phyloP scores from a whole-genome alignment of 2,329 filamentous ascomycete genomes.

The Didymella keratinophila region DNA sequence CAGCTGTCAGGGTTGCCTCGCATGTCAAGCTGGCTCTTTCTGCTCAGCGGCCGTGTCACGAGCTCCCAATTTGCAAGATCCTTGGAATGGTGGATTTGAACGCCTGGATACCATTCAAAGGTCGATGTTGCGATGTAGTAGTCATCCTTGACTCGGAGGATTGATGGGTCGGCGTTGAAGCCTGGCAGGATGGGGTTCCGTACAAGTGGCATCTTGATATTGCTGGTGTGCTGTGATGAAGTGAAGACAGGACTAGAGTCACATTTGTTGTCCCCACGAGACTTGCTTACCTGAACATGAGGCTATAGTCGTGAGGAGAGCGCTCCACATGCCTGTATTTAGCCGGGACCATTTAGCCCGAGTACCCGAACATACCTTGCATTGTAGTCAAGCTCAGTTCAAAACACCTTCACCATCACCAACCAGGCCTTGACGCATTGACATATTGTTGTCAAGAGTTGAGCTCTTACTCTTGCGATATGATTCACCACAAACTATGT shows the following conservation, averaged over 20 bases:
- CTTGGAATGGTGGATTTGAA: conserved; percentile 66
- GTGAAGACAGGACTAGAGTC: neutral
- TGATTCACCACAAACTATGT: no score
- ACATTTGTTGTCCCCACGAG: conserved; percentile 1
- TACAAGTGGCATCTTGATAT: conserved; percentile 40
- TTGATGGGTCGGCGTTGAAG: conserved; percentile 69
- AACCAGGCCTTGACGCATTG: no score
- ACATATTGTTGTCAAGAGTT: neutral
- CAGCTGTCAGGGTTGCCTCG: conserved; percentile 61
- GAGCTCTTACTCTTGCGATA: neutral
- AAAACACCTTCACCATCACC: neutral
- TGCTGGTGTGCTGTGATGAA: neutral
- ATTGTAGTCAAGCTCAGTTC: neutral
- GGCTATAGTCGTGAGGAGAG: conserved; percentile 23
- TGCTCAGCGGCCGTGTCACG: conserved; percentile 61
- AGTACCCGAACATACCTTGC: conserved; percentile 4
- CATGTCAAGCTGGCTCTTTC: conserved; percentile 61
- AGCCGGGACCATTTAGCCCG: conserved; percentile 18
- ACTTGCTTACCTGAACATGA: conserved; percentile 15
- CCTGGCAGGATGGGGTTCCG: conserved; percentile 64
- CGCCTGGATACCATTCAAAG: conserved; percentile 69
- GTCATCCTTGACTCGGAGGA: conserved; percentile 58
- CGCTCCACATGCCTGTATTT: conserved; percentile 12
- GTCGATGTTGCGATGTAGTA: conserved; percentile 69
- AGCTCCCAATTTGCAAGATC: conserved; percentile 62